Evolutionary conservation across 202 grass and related monocot genomes (phyloP).

Genomic region (Setaria viridis): DNA sequence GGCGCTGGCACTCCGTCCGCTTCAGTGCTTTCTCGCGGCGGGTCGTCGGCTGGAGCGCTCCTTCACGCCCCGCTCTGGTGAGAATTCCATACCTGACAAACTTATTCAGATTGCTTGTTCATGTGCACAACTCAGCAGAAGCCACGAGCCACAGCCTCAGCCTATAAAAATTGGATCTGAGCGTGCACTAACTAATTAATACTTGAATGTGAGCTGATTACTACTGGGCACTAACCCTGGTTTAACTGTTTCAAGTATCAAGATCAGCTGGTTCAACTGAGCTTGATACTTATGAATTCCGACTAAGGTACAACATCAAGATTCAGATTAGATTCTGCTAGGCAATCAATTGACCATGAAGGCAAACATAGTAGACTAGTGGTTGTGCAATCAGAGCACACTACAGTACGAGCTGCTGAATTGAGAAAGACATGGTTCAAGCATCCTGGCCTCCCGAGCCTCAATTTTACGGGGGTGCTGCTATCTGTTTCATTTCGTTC

Average conservation of each 20-base stretch:
- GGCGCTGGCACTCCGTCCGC: too few species aligned
- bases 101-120: background rate
- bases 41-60: background rate
- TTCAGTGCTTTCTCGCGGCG: too few species aligned
- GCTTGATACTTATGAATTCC: background rate
- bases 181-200: background rate
- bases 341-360: constrained; percentile 12
- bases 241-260: background rate
- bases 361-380: background rate
- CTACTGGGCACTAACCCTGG: background rate
- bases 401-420: constrained; percentile 28
- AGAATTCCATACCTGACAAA: background rate
- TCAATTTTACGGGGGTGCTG: constrained; percentile 10
- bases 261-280: background rate
- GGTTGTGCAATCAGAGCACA: constrained; percentile 18
- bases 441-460: background rate
- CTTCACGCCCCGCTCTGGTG: background rate
- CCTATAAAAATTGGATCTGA: background rate
- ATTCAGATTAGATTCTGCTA: constrained; percentile 37
- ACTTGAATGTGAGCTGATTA: background rate
- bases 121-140: background rate
- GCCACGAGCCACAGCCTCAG: background rate
- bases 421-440: constrained; percentile 7
- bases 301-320: background rate
- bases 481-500: background rate